Base-by-base conservation (phyloP, 177 flowering plant genomes). In the Vitis hybrid region DNA sequence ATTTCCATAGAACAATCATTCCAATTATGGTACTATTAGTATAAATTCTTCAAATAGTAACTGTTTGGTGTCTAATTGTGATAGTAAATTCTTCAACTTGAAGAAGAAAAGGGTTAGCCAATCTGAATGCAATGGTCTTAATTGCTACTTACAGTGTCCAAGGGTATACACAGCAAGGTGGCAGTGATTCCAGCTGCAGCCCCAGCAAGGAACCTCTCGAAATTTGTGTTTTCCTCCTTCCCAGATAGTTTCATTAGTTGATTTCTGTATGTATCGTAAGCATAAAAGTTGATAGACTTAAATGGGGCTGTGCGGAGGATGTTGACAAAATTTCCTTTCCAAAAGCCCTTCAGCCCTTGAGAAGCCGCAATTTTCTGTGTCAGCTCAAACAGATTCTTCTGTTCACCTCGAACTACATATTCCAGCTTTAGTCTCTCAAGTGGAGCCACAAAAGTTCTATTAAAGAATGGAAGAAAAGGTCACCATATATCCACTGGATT, bases 221-320 rank as follows among this genome's bases (percentile, higher is more conserved):
- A 84, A 79, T 92, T 88, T 28, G 90, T 81, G 19, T 88, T 86
- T 75, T 91, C 95, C 75, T 91, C 86, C 76, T 91, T 87, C 22
- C 92, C 91, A 53, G 91, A 81, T 11, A 90, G 62, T 75, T 76
- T 81, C 28, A 83, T 81, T 55, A 92, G 80, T 59, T 89, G 89
- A 76, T 90, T 91, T 81, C 97, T 85, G 69, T 94, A 94, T 7
- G 98, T 86, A 81, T 94, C 98, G 73, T 87, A 92, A 15, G 95
- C 91, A 82, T 75, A 91, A 69, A 91, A 94, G 64, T 94, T 91
- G 59, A 94, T 80, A 11, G 97, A 97, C 78, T 92, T 92, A 75
- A 94, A 94, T 69, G 97, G 98, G 71, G 98, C 98, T 14, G 97
- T 92, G 1, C 95, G 91, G 15, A 94, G 96, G 78, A 94, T 88